Conservation (phyloP, 352 stramenopile genomes). For the Thalassiosira pacifica region DNA sequence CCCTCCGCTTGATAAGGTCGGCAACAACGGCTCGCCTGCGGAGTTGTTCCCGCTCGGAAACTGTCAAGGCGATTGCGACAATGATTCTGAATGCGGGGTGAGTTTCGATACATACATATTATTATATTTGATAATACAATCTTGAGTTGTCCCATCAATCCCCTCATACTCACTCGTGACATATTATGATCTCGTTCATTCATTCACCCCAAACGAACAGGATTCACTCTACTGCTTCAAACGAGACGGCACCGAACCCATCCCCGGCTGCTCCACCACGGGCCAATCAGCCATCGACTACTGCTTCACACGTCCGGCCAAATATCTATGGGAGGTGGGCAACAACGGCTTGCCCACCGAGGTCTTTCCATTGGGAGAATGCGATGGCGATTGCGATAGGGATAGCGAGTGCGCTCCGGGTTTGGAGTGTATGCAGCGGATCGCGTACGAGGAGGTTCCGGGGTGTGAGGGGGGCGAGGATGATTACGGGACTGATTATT, state of each 20-base stretch:
- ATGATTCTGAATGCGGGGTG: slow-evolving; percentile 63
- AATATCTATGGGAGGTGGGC: slow-evolving; percentile 12
- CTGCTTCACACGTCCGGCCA: slow-evolving; percentile 33
- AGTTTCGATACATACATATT: too few species aligned
- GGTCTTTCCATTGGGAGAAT: slow-evolving; percentile 22
- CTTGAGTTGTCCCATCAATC: too few species aligned
- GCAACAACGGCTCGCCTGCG: not conserved
- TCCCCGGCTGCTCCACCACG: slow-evolving; percentile 50
- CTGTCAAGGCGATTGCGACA: slow-evolving; percentile 68
- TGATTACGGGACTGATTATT: not conserved
- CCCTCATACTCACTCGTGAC: too few species aligned
- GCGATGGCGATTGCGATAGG: slow-evolving; percentile 42
- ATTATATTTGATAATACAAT: too few species aligned
- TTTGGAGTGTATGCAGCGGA: slow-evolving; percentile 13
- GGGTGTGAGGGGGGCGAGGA: slow-evolving; percentile 15
- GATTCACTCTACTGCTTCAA: slow-evolving; percentile 50
- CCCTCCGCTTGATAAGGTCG: not conserved
- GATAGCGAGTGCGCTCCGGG: slow-evolving; percentile 18
- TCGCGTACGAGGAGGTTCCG: not conserved
- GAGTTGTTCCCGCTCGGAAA: slow-evolving; percentile 33
- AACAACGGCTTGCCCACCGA: slow-evolving; percentile 10
- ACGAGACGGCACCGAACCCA: slow-evolving; percentile 28
- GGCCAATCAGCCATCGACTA: slow-evolving; percentile 40
- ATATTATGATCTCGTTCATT: too few species aligned
- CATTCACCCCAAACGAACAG: too few species aligned